Percentiles rank a stretch among this genome's conserved stretches.
These are phyloP conservation scores for Nothophoma quercina DNA, from an alignment of 2,329 filamentous ascomycete genomes.

Conservation along the genomic window DNA sequence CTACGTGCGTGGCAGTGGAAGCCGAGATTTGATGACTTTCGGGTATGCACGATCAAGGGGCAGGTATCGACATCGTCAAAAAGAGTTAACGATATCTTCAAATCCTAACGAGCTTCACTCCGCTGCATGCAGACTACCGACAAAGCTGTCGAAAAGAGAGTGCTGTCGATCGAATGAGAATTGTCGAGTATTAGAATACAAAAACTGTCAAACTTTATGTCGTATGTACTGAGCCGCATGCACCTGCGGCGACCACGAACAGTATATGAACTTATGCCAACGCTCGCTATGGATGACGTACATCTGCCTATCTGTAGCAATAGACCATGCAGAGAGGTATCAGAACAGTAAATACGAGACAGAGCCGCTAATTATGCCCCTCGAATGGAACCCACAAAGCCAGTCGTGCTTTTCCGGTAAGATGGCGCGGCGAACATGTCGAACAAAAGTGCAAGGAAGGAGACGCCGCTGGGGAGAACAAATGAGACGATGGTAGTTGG, in stretches of 20 bases:
- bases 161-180: background rate
- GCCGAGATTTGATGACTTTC: background rate
- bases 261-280: slow-evolving; percentile 16
- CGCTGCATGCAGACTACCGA: background rate
- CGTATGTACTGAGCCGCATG: slow-evolving; percentile 14
- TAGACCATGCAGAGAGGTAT: slow-evolving; percentile 21
- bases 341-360: slow-evolving; percentile 20
- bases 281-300: slow-evolving; percentile 16
- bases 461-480: slow-evolving; percentile 3
- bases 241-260: slow-evolving; percentile 9
- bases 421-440: slow-evolving; percentile 4
- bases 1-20: background rate
- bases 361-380: slow-evolving; percentile 18
- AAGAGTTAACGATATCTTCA: too few species aligned
- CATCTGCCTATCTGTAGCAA: slow-evolving; percentile 16
- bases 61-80: background rate
- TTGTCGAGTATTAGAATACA: slow-evolving; percentile 7
- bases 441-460: background rate
- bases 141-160: background rate
- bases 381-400: slow-evolving; percentile 13
- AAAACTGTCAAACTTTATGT: slow-evolving; percentile 10
- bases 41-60: slow-evolving; percentile 5
- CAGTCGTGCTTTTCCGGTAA: slow-evolving; percentile 14
- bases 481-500: slow-evolving; percentile 5
- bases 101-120: background rate